Percentiles rank a stretch among this genome's conserved stretches.
Conservation (phyloP, 2,329 filamentous ascomycete species). For the Penicillium verrucosum region DNA sequence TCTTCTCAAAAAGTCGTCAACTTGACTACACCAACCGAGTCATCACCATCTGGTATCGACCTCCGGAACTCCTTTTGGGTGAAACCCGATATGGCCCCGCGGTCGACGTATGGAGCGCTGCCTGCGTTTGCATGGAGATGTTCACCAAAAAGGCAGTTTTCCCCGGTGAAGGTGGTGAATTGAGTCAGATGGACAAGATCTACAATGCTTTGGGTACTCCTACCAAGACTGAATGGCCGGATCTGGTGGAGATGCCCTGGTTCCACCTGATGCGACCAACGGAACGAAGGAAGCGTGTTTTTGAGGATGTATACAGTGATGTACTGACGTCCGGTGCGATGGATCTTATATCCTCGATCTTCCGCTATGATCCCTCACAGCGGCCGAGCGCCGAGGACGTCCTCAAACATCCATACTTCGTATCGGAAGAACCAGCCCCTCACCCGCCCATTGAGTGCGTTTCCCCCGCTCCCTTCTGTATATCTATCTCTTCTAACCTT, state of each 20-base stretch:
- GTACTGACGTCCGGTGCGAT: conserved; percentile 76
- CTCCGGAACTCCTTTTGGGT: conserved; percentile 83
- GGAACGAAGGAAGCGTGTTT: conserved; percentile 68
- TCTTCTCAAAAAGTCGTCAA: conserved; percentile 88
- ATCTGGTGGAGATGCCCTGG: conserved; percentile 91
- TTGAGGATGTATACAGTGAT: conserved; percentile 78
- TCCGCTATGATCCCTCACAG: conserved; percentile 80
- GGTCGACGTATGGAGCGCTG: conserved; percentile 95
- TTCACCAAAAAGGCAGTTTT: conserved; percentile 93
- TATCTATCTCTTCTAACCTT: conserved; percentile 1
- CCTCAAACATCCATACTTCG: conserved; percentile 84
- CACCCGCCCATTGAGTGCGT: conserved; percentile 78
- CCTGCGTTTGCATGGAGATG: conserved; percentile 94
- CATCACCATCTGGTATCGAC: conserved; percentile 97
- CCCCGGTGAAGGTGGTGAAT: conserved; percentile 90
- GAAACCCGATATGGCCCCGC: conserved; percentile 87
- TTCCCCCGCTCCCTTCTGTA: neutral
- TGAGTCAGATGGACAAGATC: conserved; percentile 95
- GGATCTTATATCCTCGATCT: conserved; percentile 78
- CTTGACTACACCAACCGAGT: conserved; percentile 97
- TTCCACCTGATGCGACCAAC: conserved; percentile 84
- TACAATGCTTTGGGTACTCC: conserved; percentile 89
- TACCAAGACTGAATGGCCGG: conserved; percentile 79
- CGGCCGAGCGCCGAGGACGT: conserved; percentile 81
- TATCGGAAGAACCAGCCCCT: conserved; percentile 70